phyloP scores from a whole-genome alignment of 2,329 filamentous ascomycete genomes.

The Aspergillus neotritici region DNA sequence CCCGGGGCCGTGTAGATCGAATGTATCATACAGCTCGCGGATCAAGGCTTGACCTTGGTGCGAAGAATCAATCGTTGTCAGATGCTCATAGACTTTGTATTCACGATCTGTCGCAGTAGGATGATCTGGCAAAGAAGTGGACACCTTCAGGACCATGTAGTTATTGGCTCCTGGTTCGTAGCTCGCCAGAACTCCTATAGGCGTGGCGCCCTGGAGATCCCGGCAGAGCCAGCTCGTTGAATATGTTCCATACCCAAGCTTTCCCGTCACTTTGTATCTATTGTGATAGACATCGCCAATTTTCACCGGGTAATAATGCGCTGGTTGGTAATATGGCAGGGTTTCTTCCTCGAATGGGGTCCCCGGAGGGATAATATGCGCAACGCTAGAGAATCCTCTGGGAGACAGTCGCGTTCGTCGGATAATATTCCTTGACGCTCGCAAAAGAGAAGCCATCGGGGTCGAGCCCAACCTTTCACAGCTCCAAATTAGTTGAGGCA shows the following conservation, averaged over 20 bases:
- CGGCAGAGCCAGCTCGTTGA: constrained; percentile 10
- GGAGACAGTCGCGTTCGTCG: constrained; percentile 4
- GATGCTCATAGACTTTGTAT: constrained; percentile 15
- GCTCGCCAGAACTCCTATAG: neutral
- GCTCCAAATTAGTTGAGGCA: neutral
- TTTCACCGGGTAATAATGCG: constrained; percentile 4
- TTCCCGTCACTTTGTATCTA: constrained; percentile 8
- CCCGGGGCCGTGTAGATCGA: constrained; percentile 13
- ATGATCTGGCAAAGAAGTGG: constrained; percentile 10
- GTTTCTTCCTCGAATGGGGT: constrained; percentile 7
- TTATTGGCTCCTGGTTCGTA: too few species aligned
- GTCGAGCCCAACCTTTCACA: neutral
- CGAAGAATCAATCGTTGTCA: constrained; percentile 12
- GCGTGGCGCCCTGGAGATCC: constrained; percentile 6
- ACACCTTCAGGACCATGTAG: too few species aligned
- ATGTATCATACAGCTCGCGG: constrained; percentile 16
- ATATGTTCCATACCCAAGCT: constrained; percentile 5
- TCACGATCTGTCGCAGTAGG: constrained; percentile 11
- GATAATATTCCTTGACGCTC: neutral
- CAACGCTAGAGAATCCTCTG: constrained; percentile 3
- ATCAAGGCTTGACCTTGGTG: constrained; percentile 16
- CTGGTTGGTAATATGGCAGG: constrained; percentile 2
- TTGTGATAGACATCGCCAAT: constrained; percentile 8
- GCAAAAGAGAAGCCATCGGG: constrained; percentile 1
- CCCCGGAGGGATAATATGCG: neutral